Base-by-base conservation (phyloP, 345 rosid species). In the Clausena lansium region DNA sequence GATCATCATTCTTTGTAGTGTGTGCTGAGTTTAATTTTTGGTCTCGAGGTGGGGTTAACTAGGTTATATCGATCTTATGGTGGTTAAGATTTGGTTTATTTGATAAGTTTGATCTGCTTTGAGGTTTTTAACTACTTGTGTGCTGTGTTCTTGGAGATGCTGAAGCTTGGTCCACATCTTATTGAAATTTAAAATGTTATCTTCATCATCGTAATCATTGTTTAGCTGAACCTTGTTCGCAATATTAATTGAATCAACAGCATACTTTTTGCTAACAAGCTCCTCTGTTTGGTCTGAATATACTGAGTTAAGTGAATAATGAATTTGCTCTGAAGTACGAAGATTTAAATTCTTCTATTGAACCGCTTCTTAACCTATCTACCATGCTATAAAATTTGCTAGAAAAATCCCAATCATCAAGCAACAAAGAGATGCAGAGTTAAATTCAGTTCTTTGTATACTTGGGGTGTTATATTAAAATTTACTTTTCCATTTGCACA, bases 381-480 rank as follows among this genome's bases (percentile, higher is more conserved):
- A 35, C 52, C 14, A 2, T 73, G 35, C 13, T 33, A 36, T 22
- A 38, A 38, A 58, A 59, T 59, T 9, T 38, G 76, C 36, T 33
- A 24, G 55, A 28, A 25, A 59, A 59, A 20, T 72, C 41, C 58
- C 9, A 15, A 25, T 22, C 28, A 19, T 27, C 9, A 45, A 73
- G 67, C 39, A 73, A 5, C 58, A 60, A 28, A 14, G 67, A 73
- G 76, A 27, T 33, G 14, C 41, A 15, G 58, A 74, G 45, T 41
- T 30, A 50, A 62, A 47, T 39, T 54, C 41, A 61, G 27, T 73
- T n/a, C 69, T 76, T 78, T 33, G 47, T 25, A 71, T 74, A 52
- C 25, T 47, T 74, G 20, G 65, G 27, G 38, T 28, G 24, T 24
- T 58, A 27, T 68, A 7, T 69, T 22, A 22, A 22, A 27, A 35